phyloP scores from a whole-genome alignment of 768 basidiomycete species.

The Clavulina sp. region DNA sequence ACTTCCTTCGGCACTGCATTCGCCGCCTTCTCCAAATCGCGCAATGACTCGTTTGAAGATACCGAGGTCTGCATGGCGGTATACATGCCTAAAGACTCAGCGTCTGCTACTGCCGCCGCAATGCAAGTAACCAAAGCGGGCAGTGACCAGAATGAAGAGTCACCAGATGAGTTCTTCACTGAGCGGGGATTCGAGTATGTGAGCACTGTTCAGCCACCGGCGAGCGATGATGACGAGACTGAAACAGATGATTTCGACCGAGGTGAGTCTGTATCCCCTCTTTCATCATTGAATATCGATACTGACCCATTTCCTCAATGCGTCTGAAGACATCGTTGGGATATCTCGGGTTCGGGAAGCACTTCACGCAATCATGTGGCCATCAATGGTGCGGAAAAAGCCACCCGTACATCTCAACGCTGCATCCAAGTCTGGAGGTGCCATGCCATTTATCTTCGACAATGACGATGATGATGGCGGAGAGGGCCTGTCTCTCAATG shows the following conservation, averaged over 20 bases:
- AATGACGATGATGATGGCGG: conserved; percentile 2
- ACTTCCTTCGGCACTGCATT: too few species aligned
- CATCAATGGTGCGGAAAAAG: conserved; percentile 39
- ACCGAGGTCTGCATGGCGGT: background rate
- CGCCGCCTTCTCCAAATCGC: too few species aligned
- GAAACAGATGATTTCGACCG: conserved; percentile 5
- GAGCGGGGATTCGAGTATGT: conserved; percentile 64
- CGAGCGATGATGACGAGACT: conserved; percentile 1
- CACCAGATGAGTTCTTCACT: conserved; percentile 41
- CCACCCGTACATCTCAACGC: background rate
- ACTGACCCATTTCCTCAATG: too few species aligned
- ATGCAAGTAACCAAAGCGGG: too few species aligned
- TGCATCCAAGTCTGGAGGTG: conserved; percentile 6
- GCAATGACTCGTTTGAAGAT: too few species aligned
- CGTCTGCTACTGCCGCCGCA: too few species aligned
- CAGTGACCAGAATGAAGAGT: background rate
- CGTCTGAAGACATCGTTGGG: conserved; percentile 17
- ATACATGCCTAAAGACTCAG: too few species aligned
- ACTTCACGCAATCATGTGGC: conserved; percentile 79
- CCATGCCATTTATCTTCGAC: background rate
- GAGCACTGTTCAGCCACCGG: conserved; percentile 11
- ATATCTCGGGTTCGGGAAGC: conserved; percentile 61
- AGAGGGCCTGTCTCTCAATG: background rate
- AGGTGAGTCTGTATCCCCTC: conserved; percentile 10
- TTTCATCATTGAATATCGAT: background rate